These are phyloP conservation scores for Trichosanthes truncata DNA, from an alignment of 306 rosid species.

Conservation along the genomic window DNA sequence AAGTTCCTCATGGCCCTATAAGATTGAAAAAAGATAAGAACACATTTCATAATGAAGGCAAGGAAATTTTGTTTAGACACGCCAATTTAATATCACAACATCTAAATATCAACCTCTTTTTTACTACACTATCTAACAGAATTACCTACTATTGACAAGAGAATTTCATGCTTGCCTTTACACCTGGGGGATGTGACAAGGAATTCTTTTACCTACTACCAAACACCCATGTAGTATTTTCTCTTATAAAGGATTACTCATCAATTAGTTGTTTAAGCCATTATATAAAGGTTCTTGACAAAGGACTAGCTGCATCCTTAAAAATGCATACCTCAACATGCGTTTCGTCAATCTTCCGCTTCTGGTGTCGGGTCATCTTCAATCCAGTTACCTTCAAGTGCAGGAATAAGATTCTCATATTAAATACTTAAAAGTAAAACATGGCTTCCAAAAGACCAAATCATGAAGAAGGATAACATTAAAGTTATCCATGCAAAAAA, in stretches of 20 bases:
- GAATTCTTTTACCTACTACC: background rate
- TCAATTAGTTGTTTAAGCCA: background rate
- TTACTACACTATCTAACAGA: background rate
- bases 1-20: constrained; percentile 97
- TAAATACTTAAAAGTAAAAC: background rate
- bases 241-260: background rate
- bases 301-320: background rate
- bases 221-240: background rate
- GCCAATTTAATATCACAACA: background rate
- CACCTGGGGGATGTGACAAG: background rate
- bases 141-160: background rate
- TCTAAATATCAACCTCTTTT: background rate
- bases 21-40: background rate
- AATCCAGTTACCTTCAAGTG: constrained; percentile 73
- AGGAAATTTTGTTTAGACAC: background rate
- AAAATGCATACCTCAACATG: constrained; percentile 75
- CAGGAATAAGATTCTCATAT: background rate
- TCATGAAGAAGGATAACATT: background rate
- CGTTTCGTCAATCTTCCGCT: constrained; percentile 95
- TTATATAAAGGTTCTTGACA: background rate
- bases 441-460: background rate
- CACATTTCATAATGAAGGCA: background rate
- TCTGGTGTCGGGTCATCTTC: constrained; percentile 99
- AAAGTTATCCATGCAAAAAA: background rate
- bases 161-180: background rate